Conservation (phyloP, 75 land plant genomes). For the Gnetum montanum region DNA sequence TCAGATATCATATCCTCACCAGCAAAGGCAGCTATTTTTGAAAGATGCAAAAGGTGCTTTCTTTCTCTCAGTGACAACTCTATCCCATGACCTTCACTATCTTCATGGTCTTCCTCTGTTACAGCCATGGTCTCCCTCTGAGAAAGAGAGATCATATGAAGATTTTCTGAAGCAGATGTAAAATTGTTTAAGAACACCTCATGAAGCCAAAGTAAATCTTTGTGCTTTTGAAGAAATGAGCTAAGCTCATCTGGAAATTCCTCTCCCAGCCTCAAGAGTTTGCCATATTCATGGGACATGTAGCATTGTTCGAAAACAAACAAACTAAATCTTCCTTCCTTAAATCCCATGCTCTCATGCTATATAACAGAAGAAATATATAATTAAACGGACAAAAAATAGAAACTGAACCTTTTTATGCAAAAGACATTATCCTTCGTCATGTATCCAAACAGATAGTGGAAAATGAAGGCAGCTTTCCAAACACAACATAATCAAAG, state of each 20-base stretch:
- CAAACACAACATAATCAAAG: too few relatives aligned
- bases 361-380: conserved; percentile 27
- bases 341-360: conserved; percentile 88
- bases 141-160: conserved; percentile 73
- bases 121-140: conserved; percentile 13
- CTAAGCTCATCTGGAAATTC: conserved; percentile 91
- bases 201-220: conserved; percentile 86
- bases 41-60: conserved; percentile 59
- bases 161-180: conserved; percentile 74
- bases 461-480: too few relatives aligned
- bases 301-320: conserved; percentile 79
- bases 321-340: conserved; percentile 80
- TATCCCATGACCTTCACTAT: not conserved
- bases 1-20: conserved; percentile 25
- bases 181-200: conserved; percentile 61
- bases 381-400: too few relatives aligned
- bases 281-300: conserved; percentile 45
- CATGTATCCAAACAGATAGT: too few relatives aligned
- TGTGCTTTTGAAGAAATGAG: conserved; percentile 63
- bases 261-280: conserved; percentile 89
- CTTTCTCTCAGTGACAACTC: conserved; percentile 38
- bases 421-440: too few relatives aligned
- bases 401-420: too few relatives aligned
- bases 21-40: conserved; percentile 83
- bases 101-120: conserved; percentile 7